Evolutionary conservation across 176 grass and related monocot genomes (phyloP).

Genomic region (Ensete glaucum): DNA sequence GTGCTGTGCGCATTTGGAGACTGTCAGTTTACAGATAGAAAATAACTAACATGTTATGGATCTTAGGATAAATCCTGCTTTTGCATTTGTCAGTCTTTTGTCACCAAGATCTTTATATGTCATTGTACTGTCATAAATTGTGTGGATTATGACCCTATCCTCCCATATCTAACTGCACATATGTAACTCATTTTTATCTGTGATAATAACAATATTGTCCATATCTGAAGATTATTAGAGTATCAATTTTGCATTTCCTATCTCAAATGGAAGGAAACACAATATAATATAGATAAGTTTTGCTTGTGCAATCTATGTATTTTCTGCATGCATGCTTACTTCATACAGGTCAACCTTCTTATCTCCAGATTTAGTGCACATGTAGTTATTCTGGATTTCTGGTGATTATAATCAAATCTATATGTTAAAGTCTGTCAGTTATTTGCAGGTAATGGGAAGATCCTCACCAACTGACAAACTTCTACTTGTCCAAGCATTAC

Average conservation of each 20-base stretch:
- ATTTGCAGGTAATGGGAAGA: conserved; percentile 75
- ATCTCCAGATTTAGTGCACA: neutral
- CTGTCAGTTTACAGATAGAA: neutral
- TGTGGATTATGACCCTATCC: neutral
- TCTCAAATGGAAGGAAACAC: no score
- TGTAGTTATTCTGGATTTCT: neutral
- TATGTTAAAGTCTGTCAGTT: neutral
- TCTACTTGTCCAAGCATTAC: conserved; percentile 74
- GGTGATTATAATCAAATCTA: neutral
- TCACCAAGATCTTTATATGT: neutral
- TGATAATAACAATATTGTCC: no score
- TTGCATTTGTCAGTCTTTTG: neutral
- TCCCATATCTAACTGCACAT: neutral
- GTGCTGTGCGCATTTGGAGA: neutral
- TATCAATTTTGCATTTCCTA: no score
- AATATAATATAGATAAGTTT: no score
- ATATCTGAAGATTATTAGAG: no score
- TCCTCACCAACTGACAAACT: conserved; percentile 97
- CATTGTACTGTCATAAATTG: no score
- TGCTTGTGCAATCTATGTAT: neutral
- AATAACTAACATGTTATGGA: neutral
- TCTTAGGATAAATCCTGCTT: neutral
- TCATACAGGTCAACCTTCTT: neutral
- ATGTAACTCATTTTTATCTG: no score
- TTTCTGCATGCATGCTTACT: neutral